These are phyloP conservation scores for Candida andamanensis DNA, from an alignment of 805 yeast genomes.

Conservation along the genomic window DNA sequence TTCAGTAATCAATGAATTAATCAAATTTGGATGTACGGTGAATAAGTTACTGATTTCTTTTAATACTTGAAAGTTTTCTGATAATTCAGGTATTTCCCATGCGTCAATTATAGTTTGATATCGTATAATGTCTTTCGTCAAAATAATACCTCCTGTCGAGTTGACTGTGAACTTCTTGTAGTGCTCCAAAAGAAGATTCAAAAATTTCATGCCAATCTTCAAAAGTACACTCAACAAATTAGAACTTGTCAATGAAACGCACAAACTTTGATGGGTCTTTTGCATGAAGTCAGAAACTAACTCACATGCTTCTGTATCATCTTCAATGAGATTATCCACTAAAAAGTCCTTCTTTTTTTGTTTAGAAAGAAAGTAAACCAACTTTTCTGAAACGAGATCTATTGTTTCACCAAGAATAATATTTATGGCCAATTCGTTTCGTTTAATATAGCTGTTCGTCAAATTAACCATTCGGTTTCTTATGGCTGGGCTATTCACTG, in stretches of 20 bases:
- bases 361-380: slow-evolving; percentile 44
- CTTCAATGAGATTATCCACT: slow-evolving; percentile 33
- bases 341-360: slow-evolving; percentile 74
- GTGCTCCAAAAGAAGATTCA: slow-evolving; percentile 61
- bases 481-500: slow-evolving; percentile 52
- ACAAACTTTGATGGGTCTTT: slow-evolving; percentile 36
- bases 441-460: slow-evolving; percentile 55
- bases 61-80: slow-evolving; percentile 62
- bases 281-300: slow-evolving; percentile 51
- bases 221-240: slow-evolving; percentile 49
- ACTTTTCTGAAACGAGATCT: slow-evolving; percentile 46
- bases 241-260: slow-evolving; percentile 26
- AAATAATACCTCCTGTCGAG: slow-evolving; percentile 75
- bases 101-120: slow-evolving; percentile 64
- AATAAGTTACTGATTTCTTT: slow-evolving; percentile 81
- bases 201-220: slow-evolving; percentile 54
- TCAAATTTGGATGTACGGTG: slow-evolving; percentile 76
- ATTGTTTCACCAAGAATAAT: slow-evolving; percentile 56
- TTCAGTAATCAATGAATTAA: slow-evolving; percentile 74
- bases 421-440: slow-evolving; percentile 63
- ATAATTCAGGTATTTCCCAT: slow-evolving; percentile 59
- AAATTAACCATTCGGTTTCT: slow-evolving; percentile 56
- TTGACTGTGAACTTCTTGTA: slow-evolving; percentile 71
- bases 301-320: slow-evolving; percentile 68
- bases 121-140: slow-evolving; percentile 77